Conservation (phyloP, 176 grass and related monocot species). For the Carex parvula region DNA sequence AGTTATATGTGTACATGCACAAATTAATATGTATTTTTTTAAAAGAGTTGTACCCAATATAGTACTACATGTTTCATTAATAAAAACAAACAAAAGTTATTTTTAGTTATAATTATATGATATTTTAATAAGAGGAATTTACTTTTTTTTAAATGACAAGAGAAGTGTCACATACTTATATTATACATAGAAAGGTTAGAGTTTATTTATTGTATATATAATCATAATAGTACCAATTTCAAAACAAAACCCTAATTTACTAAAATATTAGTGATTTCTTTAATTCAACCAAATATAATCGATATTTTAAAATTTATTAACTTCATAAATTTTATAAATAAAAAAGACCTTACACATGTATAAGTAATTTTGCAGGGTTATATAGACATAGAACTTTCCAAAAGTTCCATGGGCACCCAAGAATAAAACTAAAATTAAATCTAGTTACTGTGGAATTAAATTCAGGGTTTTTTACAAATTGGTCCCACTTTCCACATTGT, state of each 20-base stretch:
- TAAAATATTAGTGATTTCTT: not conserved
- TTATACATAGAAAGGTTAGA: not conserved
- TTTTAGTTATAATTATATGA: not conserved
- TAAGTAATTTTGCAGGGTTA: not conserved
- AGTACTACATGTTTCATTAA: not conserved
- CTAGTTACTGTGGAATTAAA: not conserved
- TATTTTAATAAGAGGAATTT: not conserved
- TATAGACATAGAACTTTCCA: not conserved
- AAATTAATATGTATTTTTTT: not conserved
- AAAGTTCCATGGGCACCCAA: not conserved
- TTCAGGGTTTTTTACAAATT: conserved; percentile 14
- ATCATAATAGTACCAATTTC: too few relatives aligned
- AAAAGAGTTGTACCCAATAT: not conserved
- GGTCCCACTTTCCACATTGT: not conserved
- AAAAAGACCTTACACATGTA: not conserved
- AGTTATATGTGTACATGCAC: too few relatives aligned
- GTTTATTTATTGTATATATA: too few relatives aligned
- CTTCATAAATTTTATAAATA: not conserved
- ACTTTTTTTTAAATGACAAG: too few relatives aligned
- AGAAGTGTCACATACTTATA: too few relatives aligned
- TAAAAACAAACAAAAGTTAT: not conserved
- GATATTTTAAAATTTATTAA: not conserved
- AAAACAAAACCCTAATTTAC: not conserved
- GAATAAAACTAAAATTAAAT: not conserved
- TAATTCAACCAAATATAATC: not conserved